phyloP scores from a whole-genome alignment of 306 rosid species.

The Vigna unguiculata region DNA sequence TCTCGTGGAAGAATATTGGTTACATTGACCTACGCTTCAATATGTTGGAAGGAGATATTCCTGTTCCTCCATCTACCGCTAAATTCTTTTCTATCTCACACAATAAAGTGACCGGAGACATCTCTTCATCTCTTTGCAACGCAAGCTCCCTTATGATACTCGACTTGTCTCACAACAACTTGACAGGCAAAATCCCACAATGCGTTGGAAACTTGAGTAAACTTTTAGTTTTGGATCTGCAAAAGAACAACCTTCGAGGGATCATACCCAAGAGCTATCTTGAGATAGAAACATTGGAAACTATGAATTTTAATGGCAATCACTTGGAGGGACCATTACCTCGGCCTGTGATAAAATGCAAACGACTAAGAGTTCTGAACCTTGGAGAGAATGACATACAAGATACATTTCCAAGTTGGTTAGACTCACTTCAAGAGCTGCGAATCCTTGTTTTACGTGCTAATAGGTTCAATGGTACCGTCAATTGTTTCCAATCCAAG shows the following conservation, averaged over 20 bases:
- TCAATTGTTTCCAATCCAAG: background rate
- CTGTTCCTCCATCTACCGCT: background rate
- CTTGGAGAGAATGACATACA: slow-evolving; percentile 43
- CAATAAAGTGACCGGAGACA: slow-evolving; percentile 35
- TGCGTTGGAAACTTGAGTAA: slow-evolving; percentile 17
- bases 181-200: slow-evolving; percentile 33
- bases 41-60: slow-evolving; percentile 40
- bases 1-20: background rate
- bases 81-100: slow-evolving; percentile 7
- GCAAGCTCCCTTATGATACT: too few species aligned
- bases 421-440: slow-evolving; percentile 37
- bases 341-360: slow-evolving; percentile 6
- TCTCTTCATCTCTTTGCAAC: background rate
- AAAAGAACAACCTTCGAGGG: background rate
- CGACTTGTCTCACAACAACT: too few species aligned
- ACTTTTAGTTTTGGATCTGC: slow-evolving; percentile 40
- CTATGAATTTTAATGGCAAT: background rate
- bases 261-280: background rate
- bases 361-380: slow-evolving; percentile 37
- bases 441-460: slow-evolving; percentile 46
- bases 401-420: slow-evolving; percentile 40
- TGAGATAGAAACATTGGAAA: background rate
- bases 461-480: slow-evolving; percentile 46
- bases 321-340: slow-evolving; percentile 27
- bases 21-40: slow-evolving; percentile 18